Evolutionary conservation across 2,329 filamentous ascomycete genomes (phyloP).

Genomic region (Botrytis fragariae): DNA sequence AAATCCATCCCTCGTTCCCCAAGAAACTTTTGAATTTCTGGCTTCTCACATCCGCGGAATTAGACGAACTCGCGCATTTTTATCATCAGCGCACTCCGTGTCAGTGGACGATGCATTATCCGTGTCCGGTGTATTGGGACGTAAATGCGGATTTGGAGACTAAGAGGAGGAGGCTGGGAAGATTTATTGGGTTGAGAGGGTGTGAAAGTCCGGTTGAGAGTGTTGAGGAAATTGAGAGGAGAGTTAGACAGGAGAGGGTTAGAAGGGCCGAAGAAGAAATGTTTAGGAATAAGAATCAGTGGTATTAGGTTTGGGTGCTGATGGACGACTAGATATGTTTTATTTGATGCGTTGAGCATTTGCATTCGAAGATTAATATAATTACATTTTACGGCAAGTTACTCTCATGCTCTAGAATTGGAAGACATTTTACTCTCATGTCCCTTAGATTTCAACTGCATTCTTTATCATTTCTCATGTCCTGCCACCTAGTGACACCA

Average conservation of each 20-base stretch:
- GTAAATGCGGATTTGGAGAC: conserved; percentile 51
- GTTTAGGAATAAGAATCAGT: conserved; percentile 29
- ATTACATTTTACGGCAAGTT: not conserved
- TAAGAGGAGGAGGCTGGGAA: conserved; percentile 69
- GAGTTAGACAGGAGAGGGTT: conserved; percentile 41
- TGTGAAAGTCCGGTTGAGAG: conserved; percentile 50
- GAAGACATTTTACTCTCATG: too few species aligned
- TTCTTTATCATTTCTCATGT: not conserved
- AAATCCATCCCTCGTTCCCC: conserved; percentile 65
- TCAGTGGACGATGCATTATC: conserved; percentile 58
- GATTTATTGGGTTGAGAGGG: conserved; percentile 70
- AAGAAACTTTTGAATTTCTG: conserved; percentile 67
- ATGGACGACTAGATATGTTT: not conserved
- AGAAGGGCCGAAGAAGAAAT: conserved; percentile 34
- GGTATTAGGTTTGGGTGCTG: conserved; percentile 26
- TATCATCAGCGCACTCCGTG: conserved; percentile 67
- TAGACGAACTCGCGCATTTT: conserved; percentile 67
- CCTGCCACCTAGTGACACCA: not conserved
- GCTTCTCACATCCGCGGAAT: conserved; percentile 68
- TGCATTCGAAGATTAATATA: conserved; percentile 2
- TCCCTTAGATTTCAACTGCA: too few species aligned
- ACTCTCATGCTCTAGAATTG: too few species aligned
- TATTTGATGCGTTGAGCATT: not conserved
- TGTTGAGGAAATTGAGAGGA: conserved; percentile 41
- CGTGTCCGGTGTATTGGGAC: conserved; percentile 64